Evolutionary conservation across 768 basidiomycete species (phyloP).

Genomic region (Boletus barrowsii): DNA sequence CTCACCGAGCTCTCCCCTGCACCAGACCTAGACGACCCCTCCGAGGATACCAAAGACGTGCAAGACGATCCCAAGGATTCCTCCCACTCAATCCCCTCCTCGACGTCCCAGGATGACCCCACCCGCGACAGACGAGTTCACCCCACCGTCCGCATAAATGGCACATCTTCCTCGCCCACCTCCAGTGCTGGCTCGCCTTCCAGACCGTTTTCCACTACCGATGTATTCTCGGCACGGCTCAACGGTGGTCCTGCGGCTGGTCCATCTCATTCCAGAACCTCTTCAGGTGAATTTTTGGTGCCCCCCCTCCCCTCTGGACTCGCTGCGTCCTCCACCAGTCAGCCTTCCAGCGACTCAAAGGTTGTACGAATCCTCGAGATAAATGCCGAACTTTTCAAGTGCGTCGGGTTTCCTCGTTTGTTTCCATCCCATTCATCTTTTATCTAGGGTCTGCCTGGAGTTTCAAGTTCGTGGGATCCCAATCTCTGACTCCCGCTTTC

Average conservation of each 20-base stretch:
- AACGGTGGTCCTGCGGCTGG: slow-evolving; percentile 19
- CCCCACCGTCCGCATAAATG: slow-evolving; percentile 20
- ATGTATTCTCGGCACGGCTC: slow-evolving; percentile 20
- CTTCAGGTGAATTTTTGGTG: slow-evolving; percentile 26
- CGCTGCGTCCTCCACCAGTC: slow-evolving; percentile 5
- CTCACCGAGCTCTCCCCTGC: slow-evolving; percentile 75
- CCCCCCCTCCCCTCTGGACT: slow-evolving; percentile 30
- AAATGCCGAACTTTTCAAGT: slow-evolving; percentile 71
- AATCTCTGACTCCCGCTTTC: slow-evolving; percentile 47
- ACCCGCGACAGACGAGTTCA: slow-evolving; percentile 19
- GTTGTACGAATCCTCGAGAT: slow-evolving; percentile 61
- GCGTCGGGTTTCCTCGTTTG: slow-evolving; percentile 14
- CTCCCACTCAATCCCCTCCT: slow-evolving; percentile 10
- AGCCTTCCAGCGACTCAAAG: slow-evolving; percentile 35
- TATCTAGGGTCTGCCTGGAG: slow-evolving; percentile 54
- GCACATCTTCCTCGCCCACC: slow-evolving; percentile 17
- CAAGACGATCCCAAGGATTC: slow-evolving; percentile 32
- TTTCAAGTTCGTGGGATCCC: slow-evolving; percentile 54
- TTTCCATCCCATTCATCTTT: slow-evolving; percentile 1
- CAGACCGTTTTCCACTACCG: slow-evolving; percentile 19
- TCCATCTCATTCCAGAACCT: slow-evolving; percentile 28
- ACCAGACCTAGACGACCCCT: slow-evolving; percentile 50
- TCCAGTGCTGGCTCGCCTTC: slow-evolving; percentile 21
- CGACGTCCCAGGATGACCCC: slow-evolving; percentile 16
- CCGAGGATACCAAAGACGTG: slow-evolving; percentile 32